Evolutionary conservation across 305 asterid species (phyloP).

Genomic region (Solanum hybrid): DNA sequence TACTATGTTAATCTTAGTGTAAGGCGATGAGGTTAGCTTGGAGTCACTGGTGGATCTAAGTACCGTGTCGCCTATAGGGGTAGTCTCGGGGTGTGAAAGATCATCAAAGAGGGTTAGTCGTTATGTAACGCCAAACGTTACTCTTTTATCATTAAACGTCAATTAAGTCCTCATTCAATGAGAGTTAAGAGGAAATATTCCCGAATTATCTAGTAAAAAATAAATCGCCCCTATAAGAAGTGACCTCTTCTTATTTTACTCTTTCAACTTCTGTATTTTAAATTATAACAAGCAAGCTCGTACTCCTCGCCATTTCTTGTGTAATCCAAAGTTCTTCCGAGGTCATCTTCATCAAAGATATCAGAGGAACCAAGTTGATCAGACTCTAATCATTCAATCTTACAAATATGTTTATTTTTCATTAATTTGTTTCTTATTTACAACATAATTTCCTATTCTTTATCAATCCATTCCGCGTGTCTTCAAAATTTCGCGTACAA

Average conservation of each 20-base stretch:
- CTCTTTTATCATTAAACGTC: neutral
- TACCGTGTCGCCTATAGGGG: neutral
- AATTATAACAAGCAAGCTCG: neutral
- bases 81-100: neutral
- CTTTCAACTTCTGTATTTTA: neutral
- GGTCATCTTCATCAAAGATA: neutral
- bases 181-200: neutral
- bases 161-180: neutral
- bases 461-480: neutral
- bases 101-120: neutral
- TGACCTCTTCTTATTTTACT: neutral
- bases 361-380: neutral
- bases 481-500: neutral
- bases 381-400: neutral
- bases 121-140: neutral
- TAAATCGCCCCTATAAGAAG: neutral
- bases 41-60: neutral
- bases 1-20: neutral
- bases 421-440: neutral
- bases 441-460: neutral
- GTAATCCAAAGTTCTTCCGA: neutral
- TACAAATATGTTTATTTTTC: neutral
- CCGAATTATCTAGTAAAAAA: neutral
- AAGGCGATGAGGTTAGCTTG: neutral
- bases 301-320: neutral